Base-by-base conservation (phyloP, 2,329 filamentous ascomycete species). In the Fusarium napiforme region DNA sequence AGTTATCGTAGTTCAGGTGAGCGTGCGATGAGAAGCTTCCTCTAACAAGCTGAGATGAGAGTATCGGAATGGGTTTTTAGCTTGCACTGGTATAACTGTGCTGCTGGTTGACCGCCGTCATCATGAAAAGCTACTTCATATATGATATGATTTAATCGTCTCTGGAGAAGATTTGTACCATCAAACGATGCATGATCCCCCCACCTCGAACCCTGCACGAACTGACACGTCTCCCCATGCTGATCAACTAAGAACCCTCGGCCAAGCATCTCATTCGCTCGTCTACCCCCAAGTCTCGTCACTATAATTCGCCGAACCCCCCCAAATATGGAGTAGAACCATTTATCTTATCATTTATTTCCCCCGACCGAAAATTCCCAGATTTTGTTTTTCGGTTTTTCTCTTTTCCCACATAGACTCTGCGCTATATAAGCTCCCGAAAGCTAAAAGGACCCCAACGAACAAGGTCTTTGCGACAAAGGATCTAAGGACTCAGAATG, bases 61-160 rank as follows among this genome's bases (percentile, higher is more conserved):
- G 2, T 52, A 2, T 15, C 0, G 6, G 16, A 15, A 26, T 19
- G 4, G 9, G n/a, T 19, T 6, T 19, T 4, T 6, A 36, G 18
- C 3, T 8, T 52, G 9, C 49, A 18, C 21, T 9, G 1, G 15
- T 21, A 4, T 21, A 26, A 16, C 4, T 16, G 34, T 36, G 34
- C 34, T 9, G 3, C 5, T 5, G 2, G 16, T 16, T 36, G 49
- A 15, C 10, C 7, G 19, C 11, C 12, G 9, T 8, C 7, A 11
- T 9, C 4, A 11, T 19, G 2, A 3, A 11, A 11, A 15, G 9
- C 6, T 12, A 26, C 4, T 21, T 15, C 9, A 11, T 16, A 21
- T 2, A 52, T 11, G 32, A 36, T 36, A 52, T 52, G 32, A 28
- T 40, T 10, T 12, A 3, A 7, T 6, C 19, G 4, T 14, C 9